Conservation (phyloP, 192 early-diverging fungal species). For the Linnemannia zychae region DNA sequence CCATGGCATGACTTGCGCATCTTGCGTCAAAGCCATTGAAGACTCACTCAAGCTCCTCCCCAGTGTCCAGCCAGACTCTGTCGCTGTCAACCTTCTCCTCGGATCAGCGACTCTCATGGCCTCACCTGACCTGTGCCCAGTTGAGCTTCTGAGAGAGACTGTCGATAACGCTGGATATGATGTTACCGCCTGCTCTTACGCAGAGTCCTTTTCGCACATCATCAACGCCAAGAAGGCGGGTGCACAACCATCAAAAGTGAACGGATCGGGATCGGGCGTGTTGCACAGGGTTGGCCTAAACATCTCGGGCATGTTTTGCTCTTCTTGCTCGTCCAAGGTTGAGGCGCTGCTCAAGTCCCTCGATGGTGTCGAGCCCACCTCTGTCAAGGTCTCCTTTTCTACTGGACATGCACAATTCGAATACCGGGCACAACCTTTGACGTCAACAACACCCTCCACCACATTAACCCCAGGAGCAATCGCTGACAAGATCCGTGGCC, state of each 20-base stretch:
- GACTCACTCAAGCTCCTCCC: constrained; percentile 60
- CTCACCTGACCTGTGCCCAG: constrained; percentile 37
- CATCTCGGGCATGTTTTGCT: constrained; percentile 62
- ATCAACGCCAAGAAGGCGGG: background rate
- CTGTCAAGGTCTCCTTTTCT: constrained; percentile 47
- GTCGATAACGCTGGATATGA: constrained; percentile 88
- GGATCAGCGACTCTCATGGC: constrained; percentile 69
- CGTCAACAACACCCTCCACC: background rate
- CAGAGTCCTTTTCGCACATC: background rate
- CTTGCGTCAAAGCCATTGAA: constrained; percentile 84
- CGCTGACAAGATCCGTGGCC: constrained; percentile 49
- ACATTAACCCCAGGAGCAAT: constrained; percentile 40
- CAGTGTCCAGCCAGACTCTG: constrained; percentile 65
- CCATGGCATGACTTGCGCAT: constrained; percentile 88
- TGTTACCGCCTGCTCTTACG: constrained; percentile 58
- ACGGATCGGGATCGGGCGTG: background rate
- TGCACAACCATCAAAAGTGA: background rate
- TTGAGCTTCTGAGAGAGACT: constrained; percentile 61
- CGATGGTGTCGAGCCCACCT: constrained; percentile 31
- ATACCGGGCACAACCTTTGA: constrained; percentile 11
- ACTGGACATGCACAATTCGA: constrained; percentile 50
- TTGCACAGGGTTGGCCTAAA: constrained; percentile 21
- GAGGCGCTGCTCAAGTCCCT: constrained; percentile 39
- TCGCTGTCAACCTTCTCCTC: constrained; percentile 79
- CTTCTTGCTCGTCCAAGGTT: constrained; percentile 55